Evolutionary conservation across 768 basidiomycete genomes (phyloP), one percentile per base, ranked within the genome.

Genomic region (Kwoniella sp.): DNA sequence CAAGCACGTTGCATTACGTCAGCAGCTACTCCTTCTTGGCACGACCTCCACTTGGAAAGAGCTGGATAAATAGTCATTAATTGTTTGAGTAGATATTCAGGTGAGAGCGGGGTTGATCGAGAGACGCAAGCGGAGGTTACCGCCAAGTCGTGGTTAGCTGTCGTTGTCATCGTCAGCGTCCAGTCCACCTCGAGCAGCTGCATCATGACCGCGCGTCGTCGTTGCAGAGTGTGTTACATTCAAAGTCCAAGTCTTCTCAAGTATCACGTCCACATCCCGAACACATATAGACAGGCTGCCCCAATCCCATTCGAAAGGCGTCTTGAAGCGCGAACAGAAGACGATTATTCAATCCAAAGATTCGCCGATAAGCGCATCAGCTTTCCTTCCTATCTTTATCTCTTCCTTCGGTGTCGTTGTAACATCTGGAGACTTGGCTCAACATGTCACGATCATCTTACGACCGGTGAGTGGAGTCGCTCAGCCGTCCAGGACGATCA

Each of bases 401-500:
- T 45, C 41, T 11, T 7, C 41, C 20, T 20, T 45, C 41, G 41
- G 11, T 45, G 8, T 34, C 34, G 34, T 13, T 34, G 34, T 34
- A 20, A 25, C 26, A 2, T 51, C 50, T 25, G 0, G 12, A 0
- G 0, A 2, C 13, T 26, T 61, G 30, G 23, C 4, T 11, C 60
- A 55, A 23, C 9, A 96, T 95, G 93, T 93, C 92, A 70, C 86
- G 93, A 76, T 92, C 92, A 65, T 94, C 92, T 28, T 95, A 96
- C 82, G 93, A 96, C 81, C 86, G 93, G 91, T 89, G 69, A 41
- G 76, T 66, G 41, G 13, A 2, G 20, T n/a, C 17, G 25, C 28
- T 23, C 41, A 28, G 23, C 45, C 34, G 34, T 48, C 5, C 8
- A 48, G 47, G 23, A n/a, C n/a, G n/a, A n/a, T n/a, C n/a, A n/a